phyloP scores from a whole-genome alignment of 2,329 filamentous ascomycete species.

The Cercospora canescens region DNA sequence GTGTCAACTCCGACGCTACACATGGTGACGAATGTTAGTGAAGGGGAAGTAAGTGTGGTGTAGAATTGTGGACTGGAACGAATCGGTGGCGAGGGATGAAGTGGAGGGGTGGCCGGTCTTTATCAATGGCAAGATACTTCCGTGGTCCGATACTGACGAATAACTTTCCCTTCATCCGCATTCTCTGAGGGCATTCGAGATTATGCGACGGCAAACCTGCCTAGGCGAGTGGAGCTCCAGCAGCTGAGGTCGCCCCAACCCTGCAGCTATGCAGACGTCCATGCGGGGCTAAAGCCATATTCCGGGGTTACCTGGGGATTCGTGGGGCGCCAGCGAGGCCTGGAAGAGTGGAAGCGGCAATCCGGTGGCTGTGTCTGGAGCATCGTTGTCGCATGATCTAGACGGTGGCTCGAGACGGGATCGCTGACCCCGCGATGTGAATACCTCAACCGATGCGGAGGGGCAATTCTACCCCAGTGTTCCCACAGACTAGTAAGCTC shows the following conservation, averaged over 20 bases:
- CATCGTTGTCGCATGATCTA: neutral
- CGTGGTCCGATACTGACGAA: neutral
- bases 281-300: slow-evolving; percentile 2
- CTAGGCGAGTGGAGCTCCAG: neutral
- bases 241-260: neutral
- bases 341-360: neutral
- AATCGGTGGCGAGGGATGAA: neutral
- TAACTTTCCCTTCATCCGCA: slow-evolving; percentile 10
- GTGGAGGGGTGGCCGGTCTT: neutral
- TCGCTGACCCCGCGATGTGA: neutral
- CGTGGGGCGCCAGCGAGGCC: neutral
- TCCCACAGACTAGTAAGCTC: neutral
- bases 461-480: neutral
- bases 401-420: neutral
- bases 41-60: neutral
- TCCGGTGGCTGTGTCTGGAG: neutral
- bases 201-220: slow-evolving; percentile 9
- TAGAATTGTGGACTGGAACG: neutral
- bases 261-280: neutral
- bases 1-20: slow-evolving; percentile 21
- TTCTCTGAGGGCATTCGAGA: neutral
- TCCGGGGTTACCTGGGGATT: slow-evolving; percentile 11
- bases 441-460: neutral
- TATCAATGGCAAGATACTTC: neutral
- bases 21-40: slow-evolving; percentile 15